Conservation (phyloP, 148 eudicot species). For the Polygonum maritimum region DNA sequence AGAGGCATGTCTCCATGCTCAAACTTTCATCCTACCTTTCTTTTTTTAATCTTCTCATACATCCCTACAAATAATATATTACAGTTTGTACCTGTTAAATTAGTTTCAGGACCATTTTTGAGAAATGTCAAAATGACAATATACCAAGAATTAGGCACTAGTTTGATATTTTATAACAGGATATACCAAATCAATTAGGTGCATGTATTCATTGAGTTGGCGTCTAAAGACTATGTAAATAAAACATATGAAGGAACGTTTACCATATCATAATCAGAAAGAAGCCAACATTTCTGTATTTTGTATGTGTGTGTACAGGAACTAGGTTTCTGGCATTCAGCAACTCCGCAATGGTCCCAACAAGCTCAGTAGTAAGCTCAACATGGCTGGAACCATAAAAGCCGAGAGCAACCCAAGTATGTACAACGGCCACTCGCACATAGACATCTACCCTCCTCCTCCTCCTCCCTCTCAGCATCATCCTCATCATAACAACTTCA, state of each 20-base stretch:
- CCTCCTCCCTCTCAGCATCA: background rate
- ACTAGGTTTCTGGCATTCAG: conserved; percentile 44
- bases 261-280: background rate
- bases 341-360: conserved; percentile 31
- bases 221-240: background rate
- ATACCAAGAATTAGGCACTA: no score
- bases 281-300: background rate
- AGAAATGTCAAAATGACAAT: background rate
- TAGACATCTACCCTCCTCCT: conserved; percentile 1
- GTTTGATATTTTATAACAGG: no score
- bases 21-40: no score
- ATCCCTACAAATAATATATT: no score
- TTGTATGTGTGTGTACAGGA: conserved; percentile 24
- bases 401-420: conserved; percentile 26
- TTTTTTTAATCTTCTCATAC: no score
- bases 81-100: no score
- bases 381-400: conserved; percentile 40
- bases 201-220: background rate
- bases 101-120: no score
- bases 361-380: conserved; percentile 31
- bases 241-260: background rate
- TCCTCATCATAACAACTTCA: conserved; percentile 21
- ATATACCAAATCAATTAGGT: no score
- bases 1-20: no score
- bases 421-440: conserved; percentile 17